phyloP scores from a whole-genome alignment of 345 rosid species.

The Erodium maritimum region DNA sequence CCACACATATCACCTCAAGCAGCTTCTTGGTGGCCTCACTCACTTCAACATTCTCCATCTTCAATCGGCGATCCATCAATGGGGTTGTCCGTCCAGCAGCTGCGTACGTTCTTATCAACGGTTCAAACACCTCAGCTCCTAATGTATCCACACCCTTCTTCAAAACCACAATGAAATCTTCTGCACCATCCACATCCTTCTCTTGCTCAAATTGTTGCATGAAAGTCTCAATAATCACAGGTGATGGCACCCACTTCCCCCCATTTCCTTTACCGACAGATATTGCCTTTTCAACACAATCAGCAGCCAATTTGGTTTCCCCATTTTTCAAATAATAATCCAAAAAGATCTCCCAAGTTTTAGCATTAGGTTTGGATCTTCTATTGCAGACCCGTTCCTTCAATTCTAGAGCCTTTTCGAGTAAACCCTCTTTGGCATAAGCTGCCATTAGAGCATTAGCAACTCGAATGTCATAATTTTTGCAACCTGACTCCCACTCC shows the following conservation, averaged over 20 bases:
- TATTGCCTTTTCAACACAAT: slow-evolving; percentile 57
- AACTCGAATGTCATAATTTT: slow-evolving; percentile 60
- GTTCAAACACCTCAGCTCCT: slow-evolving; percentile 54
- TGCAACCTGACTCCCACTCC: slow-evolving; percentile 72
- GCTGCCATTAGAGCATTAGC: slow-evolving; percentile 66
- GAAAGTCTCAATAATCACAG: slow-evolving; percentile 36
- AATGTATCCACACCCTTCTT: slow-evolving; percentile 54
- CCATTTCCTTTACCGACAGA: slow-evolving; percentile 61
- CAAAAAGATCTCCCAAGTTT: slow-evolving; percentile 73
- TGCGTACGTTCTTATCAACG: slow-evolving; percentile 79
- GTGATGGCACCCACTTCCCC: slow-evolving; percentile 64
- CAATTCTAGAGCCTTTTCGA: slow-evolving; percentile 59
- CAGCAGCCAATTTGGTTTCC: slow-evolving; percentile 40
- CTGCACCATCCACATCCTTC: slow-evolving; percentile 80
- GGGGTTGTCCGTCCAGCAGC: slow-evolving; percentile 68
- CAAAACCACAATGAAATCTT: slow-evolving; percentile 53
- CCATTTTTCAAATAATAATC: slow-evolving; percentile 50
- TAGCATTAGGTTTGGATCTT: slow-evolving; percentile 67
- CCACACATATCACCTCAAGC: slow-evolving; percentile 47
- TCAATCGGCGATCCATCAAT: slow-evolving; percentile 42
- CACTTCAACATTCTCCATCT: slow-evolving; percentile 77
- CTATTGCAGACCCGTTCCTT: slow-evolving; percentile 52
- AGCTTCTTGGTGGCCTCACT: slow-evolving; percentile 47
- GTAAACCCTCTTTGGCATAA: slow-evolving; percentile 39
- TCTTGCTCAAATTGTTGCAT: slow-evolving; percentile 59